Percentiles rank a stretch among this genome's conserved stretches.
Evolutionary conservation across 306 rosid genomes (phyloP).

Genomic region (Cicer pinnatifidum): DNA sequence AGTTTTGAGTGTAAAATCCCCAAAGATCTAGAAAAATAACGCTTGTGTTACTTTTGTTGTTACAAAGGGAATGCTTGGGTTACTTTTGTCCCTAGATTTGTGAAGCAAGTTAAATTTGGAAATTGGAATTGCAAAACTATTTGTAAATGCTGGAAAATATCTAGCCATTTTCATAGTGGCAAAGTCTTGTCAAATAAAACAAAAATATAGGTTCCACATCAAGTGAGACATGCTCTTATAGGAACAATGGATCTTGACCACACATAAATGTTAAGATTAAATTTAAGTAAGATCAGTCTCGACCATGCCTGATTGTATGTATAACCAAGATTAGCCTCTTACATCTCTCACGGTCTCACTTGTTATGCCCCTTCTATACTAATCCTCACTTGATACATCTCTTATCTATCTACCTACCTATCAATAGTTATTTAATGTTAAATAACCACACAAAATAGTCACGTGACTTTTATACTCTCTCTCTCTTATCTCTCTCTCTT

Average conservation of each 20-base stretch:
- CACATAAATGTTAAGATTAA: neutral
- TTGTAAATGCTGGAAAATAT: neutral
- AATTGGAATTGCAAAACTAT: slow-evolving; percentile 23
- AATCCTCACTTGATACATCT: neutral
- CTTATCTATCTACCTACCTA: neutral
- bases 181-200: slow-evolving; percentile 19
- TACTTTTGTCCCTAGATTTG: slow-evolving; percentile 26
- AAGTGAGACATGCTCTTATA: slow-evolving; percentile 6
- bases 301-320: neutral
- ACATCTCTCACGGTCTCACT: neutral
- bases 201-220: neutral
- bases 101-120: slow-evolving; percentile 18
- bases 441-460: neutral
- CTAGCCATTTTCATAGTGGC: slow-evolving; percentile 12
- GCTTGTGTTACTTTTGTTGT: too few relatives aligned
- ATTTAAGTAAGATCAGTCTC: neutral
- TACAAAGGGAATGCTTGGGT: neutral
- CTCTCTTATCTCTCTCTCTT: neutral
- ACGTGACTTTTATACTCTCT: neutral
- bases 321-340: neutral
- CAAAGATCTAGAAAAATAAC: slow-evolving; percentile 22
- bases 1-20: slow-evolving; percentile 33
- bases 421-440: neutral
- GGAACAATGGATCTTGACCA: slow-evolving; percentile 3
- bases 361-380: neutral